A percentile compares a stretch with the other conserved stretches of the same genome.
phyloP scores from a whole-genome alignment of 495 filamentous ascomycete species.

The Cercophora sp. region DNA sequence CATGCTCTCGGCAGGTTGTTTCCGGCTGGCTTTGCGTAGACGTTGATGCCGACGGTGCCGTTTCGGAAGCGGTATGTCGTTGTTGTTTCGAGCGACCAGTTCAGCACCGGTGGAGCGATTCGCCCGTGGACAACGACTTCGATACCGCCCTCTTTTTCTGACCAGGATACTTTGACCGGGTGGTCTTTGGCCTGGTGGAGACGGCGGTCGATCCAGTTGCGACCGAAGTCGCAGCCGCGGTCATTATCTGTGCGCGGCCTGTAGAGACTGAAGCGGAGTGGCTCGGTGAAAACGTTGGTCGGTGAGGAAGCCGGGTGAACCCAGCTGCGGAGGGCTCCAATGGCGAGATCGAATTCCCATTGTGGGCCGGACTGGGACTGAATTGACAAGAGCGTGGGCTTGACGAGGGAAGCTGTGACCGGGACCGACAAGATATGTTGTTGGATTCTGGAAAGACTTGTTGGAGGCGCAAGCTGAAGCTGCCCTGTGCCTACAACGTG shows the following conservation, averaged over 20 bases:
- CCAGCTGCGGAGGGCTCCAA: slow-evolving; percentile 39
- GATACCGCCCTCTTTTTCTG: slow-evolving; percentile 26
- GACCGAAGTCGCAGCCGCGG: slow-evolving; percentile 41
- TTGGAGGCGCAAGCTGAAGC: slow-evolving; percentile 33
- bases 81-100: slow-evolving; percentile 55
- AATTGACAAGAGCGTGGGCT: slow-evolving; percentile 25
- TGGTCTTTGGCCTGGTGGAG: slow-evolving; percentile 43
- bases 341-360: slow-evolving; percentile 42
- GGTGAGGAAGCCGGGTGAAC: slow-evolving; percentile 14
- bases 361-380: slow-evolving; percentile 20
- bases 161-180: slow-evolving; percentile 40
- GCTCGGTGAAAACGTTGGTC: slow-evolving; percentile 41
- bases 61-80: slow-evolving; percentile 51
- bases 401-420: background rate
- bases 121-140: slow-evolving; percentile 43
- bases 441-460: slow-evolving; percentile 11
- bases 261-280: slow-evolving; percentile 45
- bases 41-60: slow-evolving; percentile 40
- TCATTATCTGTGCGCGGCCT: slow-evolving; percentile 65
- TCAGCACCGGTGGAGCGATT: slow-evolving; percentile 56
- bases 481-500: slow-evolving; percentile 53
- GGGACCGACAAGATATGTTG: background rate
- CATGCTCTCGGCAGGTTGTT: slow-evolving; percentile 49
- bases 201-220: slow-evolving; percentile 37
- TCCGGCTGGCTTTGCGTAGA: slow-evolving; percentile 38